Evolutionary conservation across 2,329 filamentous ascomycete species (phyloP).

Genomic region (Colletotrichum nymphaeae): DNA sequence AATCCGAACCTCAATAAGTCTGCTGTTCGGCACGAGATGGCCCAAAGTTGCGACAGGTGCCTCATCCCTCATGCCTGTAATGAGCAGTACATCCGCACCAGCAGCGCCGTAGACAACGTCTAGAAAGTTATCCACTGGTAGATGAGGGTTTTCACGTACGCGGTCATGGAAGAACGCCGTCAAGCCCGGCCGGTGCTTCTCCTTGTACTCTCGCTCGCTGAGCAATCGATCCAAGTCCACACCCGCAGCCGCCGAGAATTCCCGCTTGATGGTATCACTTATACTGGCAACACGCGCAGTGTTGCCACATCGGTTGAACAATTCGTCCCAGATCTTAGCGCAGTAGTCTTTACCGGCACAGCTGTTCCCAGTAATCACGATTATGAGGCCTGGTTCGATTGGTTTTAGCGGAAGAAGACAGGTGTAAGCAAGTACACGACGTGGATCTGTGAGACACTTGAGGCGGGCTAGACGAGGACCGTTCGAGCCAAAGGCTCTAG

Average conservation of each 20-base stretch:
- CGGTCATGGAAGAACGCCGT: slow-evolving; percentile 63
- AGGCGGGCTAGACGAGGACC: slow-evolving; percentile 58
- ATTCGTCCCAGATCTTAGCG: slow-evolving; percentile 61
- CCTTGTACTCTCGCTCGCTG: slow-evolving; percentile 69
- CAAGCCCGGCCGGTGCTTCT: slow-evolving; percentile 65
- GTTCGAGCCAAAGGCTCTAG: slow-evolving; percentile 69
- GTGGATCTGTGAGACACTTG: slow-evolving; percentile 61
- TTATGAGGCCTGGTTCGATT: slow-evolving; percentile 56
- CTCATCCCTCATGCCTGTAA: slow-evolving; percentile 73
- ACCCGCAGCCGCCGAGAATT: slow-evolving; percentile 63
- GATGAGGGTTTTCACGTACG: slow-evolving; percentile 51
- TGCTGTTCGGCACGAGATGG: slow-evolving; percentile 64
- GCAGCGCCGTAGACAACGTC: slow-evolving; percentile 52
- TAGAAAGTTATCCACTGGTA: slow-evolving; percentile 64
- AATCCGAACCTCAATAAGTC: slow-evolving; percentile 65
- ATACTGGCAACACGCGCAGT: slow-evolving; percentile 62
- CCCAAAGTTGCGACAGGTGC: slow-evolving; percentile 65
- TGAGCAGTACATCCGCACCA: slow-evolving; percentile 65
- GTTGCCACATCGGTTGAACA: slow-evolving; percentile 43
- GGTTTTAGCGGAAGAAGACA: slow-evolving; percentile 61
- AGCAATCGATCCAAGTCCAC: slow-evolving; percentile 61
- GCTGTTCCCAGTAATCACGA: slow-evolving; percentile 68
- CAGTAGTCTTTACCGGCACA: slow-evolving; percentile 71
- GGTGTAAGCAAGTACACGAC: slow-evolving; percentile 62
- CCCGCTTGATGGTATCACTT: slow-evolving; percentile 67